Evolutionary conservation across 257 asterid species (phyloP), one percentile per base, ranked within the genome.

Genomic region (Solanum pimpinellifolium): DNA sequence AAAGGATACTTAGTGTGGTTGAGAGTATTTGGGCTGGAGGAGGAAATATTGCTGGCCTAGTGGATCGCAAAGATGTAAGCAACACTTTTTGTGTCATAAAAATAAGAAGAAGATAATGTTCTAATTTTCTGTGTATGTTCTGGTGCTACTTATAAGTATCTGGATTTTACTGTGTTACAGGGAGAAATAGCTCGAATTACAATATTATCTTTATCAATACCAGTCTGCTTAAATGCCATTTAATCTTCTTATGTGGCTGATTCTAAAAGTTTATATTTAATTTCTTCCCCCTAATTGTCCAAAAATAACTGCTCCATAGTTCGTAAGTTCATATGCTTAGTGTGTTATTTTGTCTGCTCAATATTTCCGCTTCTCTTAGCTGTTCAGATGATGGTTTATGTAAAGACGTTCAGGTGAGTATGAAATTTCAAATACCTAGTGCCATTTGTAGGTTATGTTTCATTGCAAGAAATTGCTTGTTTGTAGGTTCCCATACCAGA

Each of bases 1-100:
- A 88, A 86, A 93, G 96, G 75, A 91, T 97, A 86, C 90, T 97
- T 86, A 90, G 89, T 68, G 98, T 94, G 91, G 98, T 95, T 86
- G 99, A 97, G 92, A 90, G 88, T 91, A 91, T 97, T 91, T 97
- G 99, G 99, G 98, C 94, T 20, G 89, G 92, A 39, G 99, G 98
- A 76, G 99, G 99, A 86, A 91, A 94, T 85, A 66, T 95, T 89
- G 99, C 95, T 89, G 98, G 98, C 87, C 90, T 97, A 73, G 99
- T 97, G 62, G 90, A 93, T 87, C 94, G 98, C 78, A 91, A 94
- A 85, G 97, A 95, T 87, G 99, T 97, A 90, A 92, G 98, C 88
- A 84, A 73, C 76, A 27, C 69, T 78, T 16, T 85, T 56, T 31
- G 27, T 37, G 83, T 37, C 42, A 47, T 47, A 16, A 29, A 80